A percentile compares a stretch with the other conserved stretches of the same genome.
Evolutionary conservation across 2,329 filamentous ascomycete genomes (phyloP).

Genomic region (Cladorrhinum sp.): DNA sequence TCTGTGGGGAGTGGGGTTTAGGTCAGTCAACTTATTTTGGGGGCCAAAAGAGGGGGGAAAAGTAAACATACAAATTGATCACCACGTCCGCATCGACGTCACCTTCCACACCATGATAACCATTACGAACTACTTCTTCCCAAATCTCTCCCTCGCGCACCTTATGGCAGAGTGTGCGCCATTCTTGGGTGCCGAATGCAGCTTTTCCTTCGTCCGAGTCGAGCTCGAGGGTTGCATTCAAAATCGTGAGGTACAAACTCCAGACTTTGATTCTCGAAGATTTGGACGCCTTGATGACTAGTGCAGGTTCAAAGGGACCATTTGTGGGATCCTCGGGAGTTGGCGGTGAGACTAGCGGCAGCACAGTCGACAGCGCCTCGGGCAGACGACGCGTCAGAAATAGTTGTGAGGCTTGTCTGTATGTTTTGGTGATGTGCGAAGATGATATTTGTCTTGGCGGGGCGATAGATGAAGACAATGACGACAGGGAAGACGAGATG

Average conservation of each 20-base stretch:
- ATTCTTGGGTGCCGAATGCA: conserved; percentile 80
- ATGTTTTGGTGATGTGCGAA: conserved; percentile 81
- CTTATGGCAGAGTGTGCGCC: conserved; percentile 76
- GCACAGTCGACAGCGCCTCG: conserved; percentile 81
- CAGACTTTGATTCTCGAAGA: conserved; percentile 91
- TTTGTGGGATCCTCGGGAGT: conserved; percentile 45
- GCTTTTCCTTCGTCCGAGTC: conserved; percentile 87
- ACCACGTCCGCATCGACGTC: conserved; percentile 95
- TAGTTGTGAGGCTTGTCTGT: conserved; percentile 89
- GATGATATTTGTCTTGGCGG: conserved; percentile 59
- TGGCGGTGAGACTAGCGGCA: conserved; percentile 71
- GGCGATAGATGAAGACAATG: conserved; percentile 63
- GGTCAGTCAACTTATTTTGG: background rate
- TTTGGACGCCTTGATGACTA: conserved; percentile 74
- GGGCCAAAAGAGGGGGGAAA: background rate
- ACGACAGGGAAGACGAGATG: conserved; percentile 55
- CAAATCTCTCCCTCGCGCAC: conserved; percentile 89
- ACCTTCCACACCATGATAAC: conserved; percentile 83
- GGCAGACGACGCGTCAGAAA: conserved; percentile 92
- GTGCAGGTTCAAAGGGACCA: conserved; percentile 56
- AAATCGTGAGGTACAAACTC: conserved; percentile 91
- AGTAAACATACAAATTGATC: conserved; percentile 67
- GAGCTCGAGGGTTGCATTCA: conserved; percentile 87
- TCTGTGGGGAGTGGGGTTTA: conserved; percentile 46
- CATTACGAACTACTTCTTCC: conserved; percentile 85